Conservation (phyloP, 805 yeast genomes). For the Candida loeiensis region DNA sequence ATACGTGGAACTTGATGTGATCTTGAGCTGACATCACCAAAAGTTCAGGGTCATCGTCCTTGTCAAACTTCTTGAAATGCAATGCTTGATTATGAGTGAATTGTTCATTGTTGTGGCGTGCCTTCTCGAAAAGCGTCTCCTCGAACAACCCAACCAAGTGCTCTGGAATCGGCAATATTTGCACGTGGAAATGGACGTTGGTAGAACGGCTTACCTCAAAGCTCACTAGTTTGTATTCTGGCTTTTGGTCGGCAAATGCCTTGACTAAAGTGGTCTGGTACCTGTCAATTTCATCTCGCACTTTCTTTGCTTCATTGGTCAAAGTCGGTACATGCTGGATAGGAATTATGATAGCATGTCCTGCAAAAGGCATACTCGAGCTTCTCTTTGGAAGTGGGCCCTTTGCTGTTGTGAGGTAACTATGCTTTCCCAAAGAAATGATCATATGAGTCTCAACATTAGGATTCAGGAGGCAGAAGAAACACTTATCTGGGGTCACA, state of each 20-base stretch:
- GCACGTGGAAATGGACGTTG: slow-evolving; percentile 74
- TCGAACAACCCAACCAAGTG: slow-evolving; percentile 42
- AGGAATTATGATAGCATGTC: slow-evolving; percentile 80
- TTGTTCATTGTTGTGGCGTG: slow-evolving; percentile 44
- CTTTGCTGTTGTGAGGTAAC: slow-evolving; percentile 75
- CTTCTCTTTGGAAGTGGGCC: slow-evolving; percentile 71
- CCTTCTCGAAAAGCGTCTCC: slow-evolving; percentile 43
- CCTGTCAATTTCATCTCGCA: slow-evolving; percentile 30
- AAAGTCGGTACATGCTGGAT: slow-evolving; percentile 61
- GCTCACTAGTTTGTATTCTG: slow-evolving; percentile 51
- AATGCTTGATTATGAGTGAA: slow-evolving; percentile 41
- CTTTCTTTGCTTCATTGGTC: slow-evolving; percentile 37
- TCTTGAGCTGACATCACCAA: slow-evolving; percentile 28
- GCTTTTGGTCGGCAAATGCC: slow-evolving; percentile 39
- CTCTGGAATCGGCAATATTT: slow-evolving; percentile 66
- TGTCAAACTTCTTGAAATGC: slow-evolving; percentile 34
- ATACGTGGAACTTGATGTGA: slow-evolving; percentile 34
- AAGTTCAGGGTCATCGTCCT: slow-evolving; percentile 19
- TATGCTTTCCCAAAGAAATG: slow-evolving; percentile 62
- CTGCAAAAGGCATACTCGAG: slow-evolving; percentile 55
- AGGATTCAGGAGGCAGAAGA: slow-evolving; percentile 81
- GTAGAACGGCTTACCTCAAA: slow-evolving; percentile 66
- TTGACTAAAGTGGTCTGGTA: slow-evolving; percentile 48
- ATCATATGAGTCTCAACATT: slow-evolving; percentile 76
- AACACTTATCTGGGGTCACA: slow-evolving; percentile 63